These are phyloP conservation scores for Penicillium sp. DNA, from an alignment of 2,329 filamentous ascomycete genomes.

Conservation along the genomic window DNA sequence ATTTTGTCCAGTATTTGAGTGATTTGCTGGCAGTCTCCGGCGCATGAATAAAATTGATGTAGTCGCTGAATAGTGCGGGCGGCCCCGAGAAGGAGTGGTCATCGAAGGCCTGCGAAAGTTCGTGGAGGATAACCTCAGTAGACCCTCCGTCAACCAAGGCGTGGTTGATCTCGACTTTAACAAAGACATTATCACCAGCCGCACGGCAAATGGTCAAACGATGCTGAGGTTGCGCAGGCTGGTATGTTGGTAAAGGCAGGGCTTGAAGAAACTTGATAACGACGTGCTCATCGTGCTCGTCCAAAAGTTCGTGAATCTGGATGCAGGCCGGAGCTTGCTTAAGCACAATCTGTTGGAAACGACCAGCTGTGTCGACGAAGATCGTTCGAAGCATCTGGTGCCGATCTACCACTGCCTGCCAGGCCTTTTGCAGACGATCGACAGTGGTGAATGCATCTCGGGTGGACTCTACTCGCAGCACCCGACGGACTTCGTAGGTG, in stretches of 20 bases:
- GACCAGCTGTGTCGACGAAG: constrained; percentile 6
- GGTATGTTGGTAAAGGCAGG: not conserved
- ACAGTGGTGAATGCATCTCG: not conserved
- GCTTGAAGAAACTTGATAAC: not conserved
- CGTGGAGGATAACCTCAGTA: not conserved
- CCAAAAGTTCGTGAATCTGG: not conserved
- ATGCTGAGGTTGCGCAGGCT: constrained; percentile 1
- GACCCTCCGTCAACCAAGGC: not conserved
- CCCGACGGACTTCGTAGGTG: constrained; percentile 9
- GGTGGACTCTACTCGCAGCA: not conserved
- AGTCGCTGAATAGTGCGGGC: constrained; percentile 1
- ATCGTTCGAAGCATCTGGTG: constrained; percentile 11
- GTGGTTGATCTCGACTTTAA: too few species aligned
- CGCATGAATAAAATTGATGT: not conserved
- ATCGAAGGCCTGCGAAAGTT: constrained; percentile 1
- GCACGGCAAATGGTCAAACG: constrained; percentile 1
- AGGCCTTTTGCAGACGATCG: not conserved
- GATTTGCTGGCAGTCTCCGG: not conserved
- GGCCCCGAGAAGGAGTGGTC: not conserved
- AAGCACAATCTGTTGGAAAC: constrained; percentile 11
- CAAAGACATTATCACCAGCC: not conserved
- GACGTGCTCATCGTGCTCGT: not conserved
- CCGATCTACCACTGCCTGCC: constrained; percentile 7
- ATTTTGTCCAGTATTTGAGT: too few species aligned
- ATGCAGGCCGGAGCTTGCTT: constrained; percentile 3